Conservation (phyloP, 495 filamentous ascomycete species). For the Rhizodiscina lignyota region DNA sequence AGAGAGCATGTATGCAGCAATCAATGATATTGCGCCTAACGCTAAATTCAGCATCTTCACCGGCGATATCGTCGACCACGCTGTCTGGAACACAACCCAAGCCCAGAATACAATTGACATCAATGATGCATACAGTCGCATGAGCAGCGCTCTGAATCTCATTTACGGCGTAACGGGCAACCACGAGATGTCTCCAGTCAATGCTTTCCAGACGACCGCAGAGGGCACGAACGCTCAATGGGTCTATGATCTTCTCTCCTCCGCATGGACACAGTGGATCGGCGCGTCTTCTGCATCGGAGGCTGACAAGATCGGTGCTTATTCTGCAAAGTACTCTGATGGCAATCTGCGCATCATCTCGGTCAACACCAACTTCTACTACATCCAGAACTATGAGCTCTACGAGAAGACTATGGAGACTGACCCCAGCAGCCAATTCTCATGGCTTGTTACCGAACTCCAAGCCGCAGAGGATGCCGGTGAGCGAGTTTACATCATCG, state of each 20-base stretch:
- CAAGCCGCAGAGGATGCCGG: slow-evolving; percentile 30
- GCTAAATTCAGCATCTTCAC: slow-evolving; percentile 29
- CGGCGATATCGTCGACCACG: slow-evolving; percentile 32
- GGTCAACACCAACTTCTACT: slow-evolving; percentile 41
- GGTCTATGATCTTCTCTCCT: slow-evolving; percentile 32
- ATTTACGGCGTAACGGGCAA: slow-evolving; percentile 38
- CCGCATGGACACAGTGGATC: slow-evolving; percentile 30
- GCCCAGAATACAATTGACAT: slow-evolving; percentile 26
- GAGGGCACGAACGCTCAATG: slow-evolving; percentile 26
- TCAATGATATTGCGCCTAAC: slow-evolving; percentile 23
- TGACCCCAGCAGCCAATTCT: too few species aligned
- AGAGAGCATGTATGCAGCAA: slow-evolving; percentile 34
- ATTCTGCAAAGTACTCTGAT: slow-evolving; percentile 27
- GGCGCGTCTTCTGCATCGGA: slow-evolving; percentile 19
- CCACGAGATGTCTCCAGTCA: slow-evolving; percentile 36
- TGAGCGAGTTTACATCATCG: slow-evolving; percentile 37
- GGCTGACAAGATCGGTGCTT: slow-evolving; percentile 29
- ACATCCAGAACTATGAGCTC: slow-evolving; percentile 35
- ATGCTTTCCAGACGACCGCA: slow-evolving; percentile 28
- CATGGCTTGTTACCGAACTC: slow-evolving; percentile 34
- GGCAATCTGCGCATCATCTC: slow-evolving; percentile 36
- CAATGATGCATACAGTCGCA: slow-evolving; percentile 26
- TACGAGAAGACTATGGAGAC: slow-evolving; percentile 31
- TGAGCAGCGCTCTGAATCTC: slow-evolving; percentile 18
- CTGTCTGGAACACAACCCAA: slow-evolving; percentile 24